These are phyloP conservation scores for Cucurbitaria berberidis DNA, from an alignment of 2,329 filamentous ascomycete species.

Conservation along the genomic window DNA sequence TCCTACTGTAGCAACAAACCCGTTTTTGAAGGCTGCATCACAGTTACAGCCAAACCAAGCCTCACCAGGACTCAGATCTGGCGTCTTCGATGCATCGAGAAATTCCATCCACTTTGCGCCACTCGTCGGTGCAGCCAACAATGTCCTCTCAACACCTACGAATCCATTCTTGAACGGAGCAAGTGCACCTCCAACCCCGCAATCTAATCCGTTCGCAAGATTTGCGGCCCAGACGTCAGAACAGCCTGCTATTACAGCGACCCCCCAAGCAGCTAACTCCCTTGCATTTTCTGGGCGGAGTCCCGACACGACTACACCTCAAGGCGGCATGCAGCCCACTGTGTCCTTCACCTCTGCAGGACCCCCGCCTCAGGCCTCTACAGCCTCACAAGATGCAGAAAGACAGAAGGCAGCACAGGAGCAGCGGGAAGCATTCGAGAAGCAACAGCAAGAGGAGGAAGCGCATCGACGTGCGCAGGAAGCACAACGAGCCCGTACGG, in stretches of 20 bases:
- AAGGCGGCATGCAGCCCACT: constrained; percentile 6
- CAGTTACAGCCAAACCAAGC: background rate
- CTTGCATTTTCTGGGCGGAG: constrained; percentile 10
- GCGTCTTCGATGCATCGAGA: constrained; percentile 37
- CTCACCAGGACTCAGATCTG: constrained; percentile 13
- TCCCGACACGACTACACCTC: background rate
- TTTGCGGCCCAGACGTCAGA: background rate
- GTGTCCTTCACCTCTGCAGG: constrained; percentile 22
- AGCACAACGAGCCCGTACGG: constrained; percentile 5
- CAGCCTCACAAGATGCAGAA: constrained; percentile 18
- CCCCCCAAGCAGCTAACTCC: constrained; percentile 4
- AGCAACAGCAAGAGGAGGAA: constrained; percentile 16
- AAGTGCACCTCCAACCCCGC: background rate
- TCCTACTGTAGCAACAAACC: constrained; percentile 11
- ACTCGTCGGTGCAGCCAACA: constrained; percentile 3
- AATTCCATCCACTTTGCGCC: constrained; percentile 36
- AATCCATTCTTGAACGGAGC: constrained; percentile 13
- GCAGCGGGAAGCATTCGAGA: constrained; percentile 16
- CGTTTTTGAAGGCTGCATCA: constrained; percentile 15
- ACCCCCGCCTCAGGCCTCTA: constrained; percentile 14
- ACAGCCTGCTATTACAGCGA: constrained; percentile 4
- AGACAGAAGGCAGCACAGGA: constrained; percentile 21
- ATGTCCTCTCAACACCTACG: background rate
- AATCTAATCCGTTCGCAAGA: constrained; percentile 5
- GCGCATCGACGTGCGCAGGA: constrained; percentile 15